A percentile compares a stretch with the other conserved stretches of the same genome.
phyloP scores from a whole-genome alignment of 768 basidiomycete species.

The Trametopsis cervina region DNA sequence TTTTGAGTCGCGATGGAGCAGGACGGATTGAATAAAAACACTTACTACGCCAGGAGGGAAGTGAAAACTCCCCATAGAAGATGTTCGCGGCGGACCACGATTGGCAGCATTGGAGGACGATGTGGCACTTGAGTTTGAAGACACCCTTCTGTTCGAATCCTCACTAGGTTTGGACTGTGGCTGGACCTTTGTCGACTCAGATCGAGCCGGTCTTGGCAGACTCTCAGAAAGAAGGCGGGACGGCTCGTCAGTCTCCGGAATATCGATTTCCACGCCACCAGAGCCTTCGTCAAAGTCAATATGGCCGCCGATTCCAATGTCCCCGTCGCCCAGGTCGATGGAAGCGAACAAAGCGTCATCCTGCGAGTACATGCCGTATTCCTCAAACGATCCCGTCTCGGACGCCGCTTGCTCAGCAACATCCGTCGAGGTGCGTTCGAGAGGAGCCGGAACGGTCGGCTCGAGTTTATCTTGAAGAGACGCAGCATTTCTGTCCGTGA shows the following conservation, averaged over 20 bases:
- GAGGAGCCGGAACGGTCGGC: constrained; percentile 5
- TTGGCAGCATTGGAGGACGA: neutral
- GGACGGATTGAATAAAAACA: too few relatives aligned
- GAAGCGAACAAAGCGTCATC: constrained; percentile 61
- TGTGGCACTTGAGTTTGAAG: too few relatives aligned
- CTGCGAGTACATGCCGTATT: constrained; percentile 51
- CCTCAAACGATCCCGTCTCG: constrained; percentile 19
- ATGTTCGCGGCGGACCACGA: neutral
- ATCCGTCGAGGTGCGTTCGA: constrained; percentile 1
- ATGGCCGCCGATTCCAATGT: constrained; percentile 25
- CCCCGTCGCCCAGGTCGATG: constrained; percentile 39
- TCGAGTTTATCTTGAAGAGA: constrained; percentile 9
- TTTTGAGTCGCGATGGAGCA: neutral
- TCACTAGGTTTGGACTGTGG: too few relatives aligned
- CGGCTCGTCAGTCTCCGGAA: neutral
- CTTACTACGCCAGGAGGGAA: constrained; percentile 8
- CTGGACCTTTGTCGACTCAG: too few relatives aligned
- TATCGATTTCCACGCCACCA: constrained; percentile 9
- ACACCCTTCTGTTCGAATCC: too few relatives aligned
- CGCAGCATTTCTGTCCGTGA: neutral
- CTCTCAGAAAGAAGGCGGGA: too few relatives aligned
- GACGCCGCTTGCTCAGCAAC: neutral
- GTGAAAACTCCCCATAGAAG: constrained; percentile 12
- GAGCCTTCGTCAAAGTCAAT: constrained; percentile 36
- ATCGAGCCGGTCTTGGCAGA: too few relatives aligned